Percentiles rank a stretch among this genome's conserved stretches.
Evolutionary conservation across 2,329 filamentous ascomycete genomes (phyloP).

Genomic region (Arthrobotrys sphaeroides): DNA sequence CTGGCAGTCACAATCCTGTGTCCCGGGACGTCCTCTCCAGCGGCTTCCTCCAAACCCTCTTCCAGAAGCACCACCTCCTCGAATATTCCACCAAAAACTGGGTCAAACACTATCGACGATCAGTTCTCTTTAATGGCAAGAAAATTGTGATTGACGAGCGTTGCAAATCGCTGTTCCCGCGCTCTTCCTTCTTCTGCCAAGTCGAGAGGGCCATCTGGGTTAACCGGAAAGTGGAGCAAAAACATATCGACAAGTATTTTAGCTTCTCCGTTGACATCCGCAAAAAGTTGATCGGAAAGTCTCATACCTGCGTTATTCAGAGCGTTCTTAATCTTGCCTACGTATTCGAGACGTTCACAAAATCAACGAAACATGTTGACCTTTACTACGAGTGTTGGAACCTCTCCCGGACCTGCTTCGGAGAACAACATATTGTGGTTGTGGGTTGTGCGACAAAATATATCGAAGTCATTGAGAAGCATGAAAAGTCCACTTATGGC

Average conservation of each 20-base stretch:
- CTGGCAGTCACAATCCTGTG: background rate
- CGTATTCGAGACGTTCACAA: conserved; percentile 21
- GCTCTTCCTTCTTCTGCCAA: conserved; percentile 31
- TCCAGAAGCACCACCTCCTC: conserved; percentile 26
- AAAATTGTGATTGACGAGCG: conserved; percentile 9
- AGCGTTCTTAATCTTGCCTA: conserved; percentile 22
- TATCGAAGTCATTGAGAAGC: conserved; percentile 23
- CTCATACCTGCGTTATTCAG: conserved; percentile 8
- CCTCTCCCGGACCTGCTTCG: conserved; percentile 13
- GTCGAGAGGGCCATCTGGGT: conserved; percentile 15
- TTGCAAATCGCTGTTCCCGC: conserved; percentile 28
- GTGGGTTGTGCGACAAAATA: conserved; percentile 16
- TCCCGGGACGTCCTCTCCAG: background rate
- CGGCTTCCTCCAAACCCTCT: conserved; percentile 6
- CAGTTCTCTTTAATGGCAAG: background rate
- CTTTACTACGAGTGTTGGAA: conserved; percentile 31
- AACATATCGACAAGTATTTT: conserved; percentile 29
- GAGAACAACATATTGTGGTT: background rate
- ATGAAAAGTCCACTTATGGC: background rate
- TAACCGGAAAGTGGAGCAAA: conserved; percentile 27
- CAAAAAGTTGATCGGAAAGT: conserved; percentile 6
- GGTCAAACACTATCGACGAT: conserved; percentile 28
- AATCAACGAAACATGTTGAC: conserved; percentile 13
- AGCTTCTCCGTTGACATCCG: conserved; percentile 22
- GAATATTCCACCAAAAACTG: conserved; percentile 22